Evolutionary conservation across 768 basidiomycete genomes (phyloP), one percentile per base, ranked within the genome.

Genomic region (Hemileccinum impolitum): DNA sequence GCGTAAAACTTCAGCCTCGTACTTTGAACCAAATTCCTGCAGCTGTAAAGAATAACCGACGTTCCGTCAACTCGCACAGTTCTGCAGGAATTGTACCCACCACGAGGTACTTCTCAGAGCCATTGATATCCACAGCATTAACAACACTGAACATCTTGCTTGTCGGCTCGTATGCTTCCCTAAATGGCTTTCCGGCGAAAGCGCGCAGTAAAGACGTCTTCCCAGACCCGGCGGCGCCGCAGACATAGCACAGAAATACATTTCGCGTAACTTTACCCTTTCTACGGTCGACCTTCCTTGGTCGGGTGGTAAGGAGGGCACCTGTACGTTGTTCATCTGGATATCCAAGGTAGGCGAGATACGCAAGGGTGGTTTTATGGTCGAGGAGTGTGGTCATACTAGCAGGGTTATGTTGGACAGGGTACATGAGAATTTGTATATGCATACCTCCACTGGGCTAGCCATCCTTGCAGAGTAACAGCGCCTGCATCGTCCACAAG

Each of bases 331-430:
- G 81, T 62, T 85, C 84, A 39, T 78, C 77, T 1, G 90, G 85
- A 69, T 94, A 97, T 39, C 94, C 94, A 40, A 98, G 79, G 66
- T 97, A 96, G 5, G 93, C 94, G 10, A 99, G 86, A 67, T 97
- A 97, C 23, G 92, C 86, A 17, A 99, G 74, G 0, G 95, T 94
- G 14, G 87, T 89, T 65, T 82, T 87, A 60, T 95, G 87, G 54
- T 96, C 91, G n/a, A 98, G 78, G 0, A 98, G 76, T 0, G 95
- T 99, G 1, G 94, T 94, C 94, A 98, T 96, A 63, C 94, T 97
- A 53, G 6, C 35, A 30, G 34, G 36, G 32, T 41, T 11, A 35
- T 14, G 39, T 55, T 36, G 32, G 30, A 19, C 36, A 48, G 34
- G n/a, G 43, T 30, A 47, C 31, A 39, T 26, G 15, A 43, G 35